Evolutionary conservation across 148 eudicot genomes (phyloP).

Genomic region (Talinum fruticosum): DNA sequence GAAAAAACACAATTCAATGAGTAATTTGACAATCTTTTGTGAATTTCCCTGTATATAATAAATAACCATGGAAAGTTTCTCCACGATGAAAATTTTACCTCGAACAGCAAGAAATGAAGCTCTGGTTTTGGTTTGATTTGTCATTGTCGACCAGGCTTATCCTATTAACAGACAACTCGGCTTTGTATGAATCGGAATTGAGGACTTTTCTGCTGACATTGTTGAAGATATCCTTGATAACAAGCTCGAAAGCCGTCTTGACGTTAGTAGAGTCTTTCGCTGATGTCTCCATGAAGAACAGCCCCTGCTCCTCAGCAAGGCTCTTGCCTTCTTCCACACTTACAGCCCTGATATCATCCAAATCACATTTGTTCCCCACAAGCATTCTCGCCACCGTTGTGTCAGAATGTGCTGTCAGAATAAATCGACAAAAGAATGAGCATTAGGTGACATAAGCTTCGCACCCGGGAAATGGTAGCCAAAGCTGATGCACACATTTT

Average conservation of each 20-base stretch:
- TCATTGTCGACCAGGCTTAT: slow-evolving; percentile 55
- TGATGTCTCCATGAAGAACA: slow-evolving; percentile 77
- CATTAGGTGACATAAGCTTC: background rate
- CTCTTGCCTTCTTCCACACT: slow-evolving; percentile 62
- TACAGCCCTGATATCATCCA: slow-evolving; percentile 58
- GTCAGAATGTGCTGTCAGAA: slow-evolving; percentile 65
- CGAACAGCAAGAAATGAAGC: slow-evolving; percentile 49
- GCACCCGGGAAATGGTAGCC: background rate
- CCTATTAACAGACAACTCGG: slow-evolving; percentile 58
- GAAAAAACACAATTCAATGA: slow-evolving; percentile 3
- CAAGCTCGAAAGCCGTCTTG: slow-evolving; percentile 58
- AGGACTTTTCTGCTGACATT: slow-evolving; percentile 56
- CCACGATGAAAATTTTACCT: slow-evolving; percentile 16
- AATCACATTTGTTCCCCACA: slow-evolving; percentile 63
- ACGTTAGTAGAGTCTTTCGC: slow-evolving; percentile 69
- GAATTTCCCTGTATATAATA: background rate
- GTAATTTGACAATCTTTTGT: background rate
- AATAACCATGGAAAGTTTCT: background rate
- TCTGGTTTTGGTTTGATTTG: slow-evolving; percentile 32
- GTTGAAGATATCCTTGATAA: slow-evolving; percentile 57
- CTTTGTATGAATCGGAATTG: slow-evolving; percentile 65
- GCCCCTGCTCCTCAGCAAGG: slow-evolving; percentile 64
- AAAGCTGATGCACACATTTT: background rate
- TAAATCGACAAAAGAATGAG: background rate
- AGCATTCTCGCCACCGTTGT: slow-evolving; percentile 64